These are phyloP conservation scores for Urostyla sp. DNA, from an alignment of 73 alveolate genomes.

Conservation along the genomic window DNA sequence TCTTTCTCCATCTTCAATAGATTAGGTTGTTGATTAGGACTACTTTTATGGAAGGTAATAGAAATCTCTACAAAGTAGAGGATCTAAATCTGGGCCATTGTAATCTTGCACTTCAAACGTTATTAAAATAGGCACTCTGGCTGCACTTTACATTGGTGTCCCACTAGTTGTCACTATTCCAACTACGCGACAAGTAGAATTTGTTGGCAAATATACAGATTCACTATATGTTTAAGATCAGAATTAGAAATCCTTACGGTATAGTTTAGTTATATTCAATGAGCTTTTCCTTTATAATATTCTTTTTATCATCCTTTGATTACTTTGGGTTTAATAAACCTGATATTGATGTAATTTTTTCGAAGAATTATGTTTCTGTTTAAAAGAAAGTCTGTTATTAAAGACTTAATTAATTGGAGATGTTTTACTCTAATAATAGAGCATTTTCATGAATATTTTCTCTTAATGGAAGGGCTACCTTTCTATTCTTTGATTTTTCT, in stretches of 20 bases:
- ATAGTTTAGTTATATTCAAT: slow-evolving; percentile 81
- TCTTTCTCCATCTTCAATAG: slow-evolving; percentile 44
- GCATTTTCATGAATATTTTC: slow-evolving; percentile 70
- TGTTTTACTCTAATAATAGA: slow-evolving; percentile 40
- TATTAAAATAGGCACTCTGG: slow-evolving; percentile 93
- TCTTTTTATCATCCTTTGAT: slow-evolving; percentile 94
- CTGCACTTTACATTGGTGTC: slow-evolving; percentile 96
- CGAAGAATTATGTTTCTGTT: slow-evolving; percentile 80
- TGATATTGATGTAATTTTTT: slow-evolving; percentile 78
- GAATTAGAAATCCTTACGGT: slow-evolving; percentile 23
- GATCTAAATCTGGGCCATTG: slow-evolving; percentile 88
- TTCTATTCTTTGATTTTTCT: slow-evolving; percentile 58
- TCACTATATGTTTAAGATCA: not conserved
- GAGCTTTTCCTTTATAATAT: slow-evolving; percentile 83
- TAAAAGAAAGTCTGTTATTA: slow-evolving; percentile 67
- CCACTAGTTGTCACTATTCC: slow-evolving; percentile 92
- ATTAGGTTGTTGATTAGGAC: slow-evolving; percentile 11
- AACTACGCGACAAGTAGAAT: slow-evolving; percentile 87
- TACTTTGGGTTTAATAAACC: slow-evolving; percentile 84
- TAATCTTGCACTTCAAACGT: slow-evolving; percentile 90
- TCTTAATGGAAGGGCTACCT: slow-evolving; percentile 72
- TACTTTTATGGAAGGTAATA: slow-evolving; percentile 52
- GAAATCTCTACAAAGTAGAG: slow-evolving; percentile 28
- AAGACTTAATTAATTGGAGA: slow-evolving; percentile 60
- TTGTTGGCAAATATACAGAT: slow-evolving; percentile 94